phyloP scores from a whole-genome alignment of 2,329 filamentous ascomycete genomes.

The Paradendryphiella salina region DNA sequence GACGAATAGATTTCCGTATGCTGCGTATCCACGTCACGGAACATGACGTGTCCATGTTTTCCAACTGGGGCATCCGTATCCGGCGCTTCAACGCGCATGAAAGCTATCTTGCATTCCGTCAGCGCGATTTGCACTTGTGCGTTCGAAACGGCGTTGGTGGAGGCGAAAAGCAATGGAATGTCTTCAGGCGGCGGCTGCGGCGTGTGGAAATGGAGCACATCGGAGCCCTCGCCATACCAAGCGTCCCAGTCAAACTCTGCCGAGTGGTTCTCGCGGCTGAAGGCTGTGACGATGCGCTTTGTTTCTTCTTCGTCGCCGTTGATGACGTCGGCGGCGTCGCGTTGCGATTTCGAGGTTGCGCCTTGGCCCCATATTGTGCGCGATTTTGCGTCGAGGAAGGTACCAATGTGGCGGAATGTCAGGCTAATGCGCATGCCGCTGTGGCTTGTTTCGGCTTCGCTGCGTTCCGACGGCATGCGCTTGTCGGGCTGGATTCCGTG shows the following conservation, averaged over 20 bases:
- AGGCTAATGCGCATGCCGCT: constrained; percentile 81
- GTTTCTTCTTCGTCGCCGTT: constrained; percentile 70
- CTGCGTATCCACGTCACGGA: constrained; percentile 41
- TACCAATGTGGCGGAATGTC: constrained; percentile 88
- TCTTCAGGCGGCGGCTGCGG: constrained; percentile 31
- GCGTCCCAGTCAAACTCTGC: constrained; percentile 73
- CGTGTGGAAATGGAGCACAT: constrained; percentile 68
- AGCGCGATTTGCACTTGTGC: constrained; percentile 41
- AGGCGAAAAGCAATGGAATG: constrained; percentile 47
- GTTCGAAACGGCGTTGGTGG: constrained; percentile 35
- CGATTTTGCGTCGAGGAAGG: constrained; percentile 70
- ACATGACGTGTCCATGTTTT: constrained; percentile 28
- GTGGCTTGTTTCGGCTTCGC: constrained; percentile 69
- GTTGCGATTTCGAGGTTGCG: constrained; percentile 68
- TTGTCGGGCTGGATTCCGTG: constrained; percentile 93
- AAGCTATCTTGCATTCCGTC: constrained; percentile 30
- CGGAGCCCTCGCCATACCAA: constrained; percentile 78
- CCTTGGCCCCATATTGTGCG: constrained; percentile 88
- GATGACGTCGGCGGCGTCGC: constrained; percentile 64
- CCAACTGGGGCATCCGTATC: constrained; percentile 25
- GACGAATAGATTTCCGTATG: constrained; percentile 39
- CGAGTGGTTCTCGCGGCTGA: constrained; percentile 79
- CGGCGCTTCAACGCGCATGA: constrained; percentile 24
- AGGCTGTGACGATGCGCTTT: constrained; percentile 72
- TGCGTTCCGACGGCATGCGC: constrained; percentile 68